phyloP scores from a whole-genome alignment of 108 stramenopile species.

The Skeletonema potamos region DNA sequence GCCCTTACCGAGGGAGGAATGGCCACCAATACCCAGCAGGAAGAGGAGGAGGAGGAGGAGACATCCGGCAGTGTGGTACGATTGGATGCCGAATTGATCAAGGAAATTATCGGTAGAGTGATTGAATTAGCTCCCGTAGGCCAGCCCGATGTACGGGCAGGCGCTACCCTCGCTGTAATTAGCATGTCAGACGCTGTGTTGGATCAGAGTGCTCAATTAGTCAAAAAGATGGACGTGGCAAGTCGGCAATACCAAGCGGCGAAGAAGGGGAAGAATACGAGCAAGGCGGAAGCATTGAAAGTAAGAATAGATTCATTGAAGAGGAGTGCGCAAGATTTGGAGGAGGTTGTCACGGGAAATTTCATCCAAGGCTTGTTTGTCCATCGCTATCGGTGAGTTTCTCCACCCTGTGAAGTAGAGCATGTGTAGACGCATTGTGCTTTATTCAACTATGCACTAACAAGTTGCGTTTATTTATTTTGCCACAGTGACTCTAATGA shows the following conservation, averaged over 20 bases:
- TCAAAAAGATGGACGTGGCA: slow-evolving; percentile 52
- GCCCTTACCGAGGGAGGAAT: slow-evolving; percentile 53
- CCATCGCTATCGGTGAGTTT: slow-evolving; percentile 61
- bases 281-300: slow-evolving; percentile 56
- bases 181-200: slow-evolving; percentile 61
- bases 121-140: slow-evolving; percentile 72
- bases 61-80: slow-evolving; percentile 22
- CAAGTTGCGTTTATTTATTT: not conserved
- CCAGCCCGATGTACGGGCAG: slow-evolving; percentile 81
- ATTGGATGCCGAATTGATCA: slow-evolving; percentile 70
- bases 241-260: slow-evolving; percentile 56
- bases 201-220: slow-evolving; percentile 53
- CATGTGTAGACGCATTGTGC: not conserved
- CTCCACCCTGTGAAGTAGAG: not conserved
- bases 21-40: slow-evolving; percentile 20
- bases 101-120: slow-evolving; percentile 56
- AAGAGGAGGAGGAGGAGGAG: slow-evolving; percentile 14
- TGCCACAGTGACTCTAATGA: slow-evolving; percentile 65
- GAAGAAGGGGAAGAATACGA: slow-evolving; percentile 22
- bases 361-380: slow-evolving; percentile 75
- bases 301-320: slow-evolving; percentile 60
- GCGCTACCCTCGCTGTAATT: slow-evolving; percentile 64
- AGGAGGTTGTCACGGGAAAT: slow-evolving; percentile 56
- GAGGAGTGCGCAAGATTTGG: slow-evolving; percentile 57
- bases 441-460: not conserved